A percentile compares a stretch with the other conserved stretches of the same genome.
These are phyloP conservation scores for Cyberlindnera xylosilytica DNA, from an alignment of 805 yeast species.

Conservation along the genomic window DNA sequence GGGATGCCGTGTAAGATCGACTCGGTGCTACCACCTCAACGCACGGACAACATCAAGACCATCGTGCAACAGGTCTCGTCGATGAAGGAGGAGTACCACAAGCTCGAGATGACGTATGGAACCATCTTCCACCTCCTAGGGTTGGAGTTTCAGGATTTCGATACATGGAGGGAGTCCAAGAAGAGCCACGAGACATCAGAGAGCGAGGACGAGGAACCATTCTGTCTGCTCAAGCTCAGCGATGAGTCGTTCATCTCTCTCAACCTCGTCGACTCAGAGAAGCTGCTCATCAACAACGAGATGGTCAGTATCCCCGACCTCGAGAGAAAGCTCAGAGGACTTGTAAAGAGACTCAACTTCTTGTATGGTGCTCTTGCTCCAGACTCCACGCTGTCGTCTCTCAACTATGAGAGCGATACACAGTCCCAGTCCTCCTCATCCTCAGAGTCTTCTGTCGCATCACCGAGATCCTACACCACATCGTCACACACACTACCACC, in stretches of 20 bases:
- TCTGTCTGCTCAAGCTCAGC: slow-evolving; percentile 13
- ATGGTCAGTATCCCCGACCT: slow-evolving; percentile 15
- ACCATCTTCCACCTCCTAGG: slow-evolving; percentile 13
- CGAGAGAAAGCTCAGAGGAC: slow-evolving; percentile 8
- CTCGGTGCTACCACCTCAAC: slow-evolving; percentile 49
- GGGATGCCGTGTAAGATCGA: slow-evolving; percentile 54
- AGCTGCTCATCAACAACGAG: slow-evolving; percentile 14
- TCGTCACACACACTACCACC: neutral
- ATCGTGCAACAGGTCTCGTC: slow-evolving; percentile 18
- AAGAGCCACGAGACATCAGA: slow-evolving; percentile 2
- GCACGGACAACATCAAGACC: slow-evolving; percentile 27
- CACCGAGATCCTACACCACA: slow-evolving; percentile 11
- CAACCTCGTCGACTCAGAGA: slow-evolving; percentile 6
- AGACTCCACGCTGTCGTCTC: slow-evolving; percentile 1
- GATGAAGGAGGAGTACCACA: slow-evolving; percentile 13
- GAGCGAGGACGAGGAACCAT: slow-evolving; percentile 5
- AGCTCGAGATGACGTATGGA: slow-evolving; percentile 14
- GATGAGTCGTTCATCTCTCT: slow-evolving; percentile 12
- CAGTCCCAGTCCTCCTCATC: slow-evolving; percentile 11
- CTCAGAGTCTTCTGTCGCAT: slow-evolving; percentile 15
- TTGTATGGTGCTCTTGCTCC: slow-evolving; percentile 6
- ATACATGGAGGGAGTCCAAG: slow-evolving; percentile 16
- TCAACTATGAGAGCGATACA: slow-evolving; percentile 13
- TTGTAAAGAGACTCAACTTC: slow-evolving; percentile 10
- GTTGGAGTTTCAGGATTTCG: slow-evolving; percentile 16